These are phyloP conservation scores for Waltiozyma sp. DNA, from an alignment of 1,139 yeast genomes.

Conservation along the genomic window DNA sequence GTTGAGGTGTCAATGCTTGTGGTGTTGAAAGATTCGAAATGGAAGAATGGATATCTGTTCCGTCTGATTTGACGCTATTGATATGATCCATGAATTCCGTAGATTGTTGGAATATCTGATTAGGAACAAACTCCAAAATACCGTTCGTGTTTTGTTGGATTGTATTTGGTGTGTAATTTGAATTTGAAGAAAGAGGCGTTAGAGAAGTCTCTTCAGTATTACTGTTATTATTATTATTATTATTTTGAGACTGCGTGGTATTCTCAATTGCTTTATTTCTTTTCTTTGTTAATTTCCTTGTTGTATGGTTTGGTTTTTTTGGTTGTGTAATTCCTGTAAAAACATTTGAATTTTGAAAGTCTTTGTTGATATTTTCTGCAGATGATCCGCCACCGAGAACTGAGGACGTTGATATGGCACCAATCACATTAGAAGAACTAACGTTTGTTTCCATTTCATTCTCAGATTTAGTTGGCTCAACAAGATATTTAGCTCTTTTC, in stretches of 20 bases:
- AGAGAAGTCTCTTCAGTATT: no score
- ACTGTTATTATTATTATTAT: no score
- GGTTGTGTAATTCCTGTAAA: neutral
- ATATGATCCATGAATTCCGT: neutral
- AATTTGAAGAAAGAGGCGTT: no score
- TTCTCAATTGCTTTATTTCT: neutral
- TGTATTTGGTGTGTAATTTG: no score
- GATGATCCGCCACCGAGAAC: neutral
- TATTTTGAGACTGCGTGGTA: no score
- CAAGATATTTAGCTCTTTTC: conserved; percentile 32
- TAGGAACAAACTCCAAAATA: neutral
- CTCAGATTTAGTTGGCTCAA: conserved; percentile 5
- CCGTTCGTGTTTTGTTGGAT: neutral
- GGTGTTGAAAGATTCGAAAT: conserved; percentile 4
- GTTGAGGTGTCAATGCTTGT: conserved; percentile 1
- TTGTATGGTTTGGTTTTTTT: neutral
- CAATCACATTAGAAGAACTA: neutral
- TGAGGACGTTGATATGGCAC: neutral
- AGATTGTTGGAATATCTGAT: neutral
- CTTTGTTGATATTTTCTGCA: no score
- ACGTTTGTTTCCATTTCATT: neutral
- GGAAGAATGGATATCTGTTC: neutral
- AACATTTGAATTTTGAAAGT: no score
- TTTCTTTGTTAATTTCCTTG: neutral
- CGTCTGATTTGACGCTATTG: neutral